These are phyloP conservation scores for Mrakia frigida DNA, from an alignment of 768 basidiomycete species.

Conservation along the genomic window DNA sequence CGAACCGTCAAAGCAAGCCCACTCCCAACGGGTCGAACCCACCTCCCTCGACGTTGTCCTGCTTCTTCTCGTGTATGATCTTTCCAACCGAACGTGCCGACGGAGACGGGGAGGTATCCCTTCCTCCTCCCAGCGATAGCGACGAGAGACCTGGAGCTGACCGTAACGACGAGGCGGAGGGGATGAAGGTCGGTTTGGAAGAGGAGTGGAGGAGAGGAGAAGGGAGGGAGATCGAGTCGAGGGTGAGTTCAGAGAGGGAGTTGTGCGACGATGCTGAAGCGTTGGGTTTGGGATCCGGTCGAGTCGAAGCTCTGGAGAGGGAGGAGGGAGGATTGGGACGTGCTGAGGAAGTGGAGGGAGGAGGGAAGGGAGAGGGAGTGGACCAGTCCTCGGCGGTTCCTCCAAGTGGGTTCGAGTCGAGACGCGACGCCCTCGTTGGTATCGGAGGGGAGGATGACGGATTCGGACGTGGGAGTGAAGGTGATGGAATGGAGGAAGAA, in stretches of 20 bases:
- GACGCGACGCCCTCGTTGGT: no score
- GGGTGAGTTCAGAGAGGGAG: slow-evolving; percentile 16
- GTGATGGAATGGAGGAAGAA: background rate
- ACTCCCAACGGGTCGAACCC: slow-evolving; percentile 11
- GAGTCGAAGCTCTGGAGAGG: background rate
- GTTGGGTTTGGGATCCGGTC: background rate
- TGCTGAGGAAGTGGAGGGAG: background rate
- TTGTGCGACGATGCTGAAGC: background rate
- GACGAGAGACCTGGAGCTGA: background rate
- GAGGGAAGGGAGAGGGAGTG: background rate
- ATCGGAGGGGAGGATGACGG: background rate
- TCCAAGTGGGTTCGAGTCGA: background rate
- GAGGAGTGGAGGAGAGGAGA: background rate
- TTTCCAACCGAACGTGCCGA: background rate
- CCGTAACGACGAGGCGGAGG: background rate
- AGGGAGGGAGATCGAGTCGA: background rate
- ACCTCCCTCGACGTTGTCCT: background rate
- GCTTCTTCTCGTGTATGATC: background rate
- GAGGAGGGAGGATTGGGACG: background rate
- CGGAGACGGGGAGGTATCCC: background rate
- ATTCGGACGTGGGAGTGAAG: background rate
- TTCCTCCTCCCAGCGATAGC: background rate
- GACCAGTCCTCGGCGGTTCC: slow-evolving; percentile 18
- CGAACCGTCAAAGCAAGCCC: background rate
- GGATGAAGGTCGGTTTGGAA: background rate